Conservation (phyloP, 106 monocot species). For the Vanilla planifolia region DNA sequence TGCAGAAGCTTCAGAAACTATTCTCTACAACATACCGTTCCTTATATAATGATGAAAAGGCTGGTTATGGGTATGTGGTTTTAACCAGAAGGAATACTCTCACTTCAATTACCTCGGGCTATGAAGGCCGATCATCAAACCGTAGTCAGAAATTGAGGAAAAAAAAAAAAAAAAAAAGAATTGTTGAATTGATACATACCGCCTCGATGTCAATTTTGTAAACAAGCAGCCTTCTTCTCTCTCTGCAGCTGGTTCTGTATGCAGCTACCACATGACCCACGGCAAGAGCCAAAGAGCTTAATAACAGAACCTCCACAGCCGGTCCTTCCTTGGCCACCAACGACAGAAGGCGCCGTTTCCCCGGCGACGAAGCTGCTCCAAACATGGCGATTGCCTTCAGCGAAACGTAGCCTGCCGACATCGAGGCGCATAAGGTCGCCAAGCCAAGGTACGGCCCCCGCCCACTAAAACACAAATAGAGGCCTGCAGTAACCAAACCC, state of each 20-base stretch:
- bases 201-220: constrained; percentile 70
- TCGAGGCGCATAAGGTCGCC: constrained; percentile 28
- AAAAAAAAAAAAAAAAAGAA: background rate
- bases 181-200: constrained; percentile 12
- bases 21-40: background rate
- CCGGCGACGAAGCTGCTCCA: constrained; percentile 8
- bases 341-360: background rate
- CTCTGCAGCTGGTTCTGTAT: constrained; percentile 43
- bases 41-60: background rate
- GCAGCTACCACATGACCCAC: constrained; percentile 48
- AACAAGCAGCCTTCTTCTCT: constrained; percentile 44
- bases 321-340: constrained; percentile 5
- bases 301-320: constrained; percentile 31
- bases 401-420: constrained; percentile 38
- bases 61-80: background rate
- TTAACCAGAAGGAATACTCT: too few species aligned
- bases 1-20: too few species aligned
- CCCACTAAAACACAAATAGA: constrained; percentile 42
- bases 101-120: background rate
- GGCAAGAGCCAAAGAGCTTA: constrained; percentile 41
- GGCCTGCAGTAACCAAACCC: constrained; percentile 24
- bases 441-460: constrained; percentile 54
- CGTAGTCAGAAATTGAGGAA: background rate
- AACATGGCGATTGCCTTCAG: constrained; percentile 43
- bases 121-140: background rate